Conservation (phyloP, 2,329 filamentous ascomycete genomes). For the Triangularia setosa region DNA sequence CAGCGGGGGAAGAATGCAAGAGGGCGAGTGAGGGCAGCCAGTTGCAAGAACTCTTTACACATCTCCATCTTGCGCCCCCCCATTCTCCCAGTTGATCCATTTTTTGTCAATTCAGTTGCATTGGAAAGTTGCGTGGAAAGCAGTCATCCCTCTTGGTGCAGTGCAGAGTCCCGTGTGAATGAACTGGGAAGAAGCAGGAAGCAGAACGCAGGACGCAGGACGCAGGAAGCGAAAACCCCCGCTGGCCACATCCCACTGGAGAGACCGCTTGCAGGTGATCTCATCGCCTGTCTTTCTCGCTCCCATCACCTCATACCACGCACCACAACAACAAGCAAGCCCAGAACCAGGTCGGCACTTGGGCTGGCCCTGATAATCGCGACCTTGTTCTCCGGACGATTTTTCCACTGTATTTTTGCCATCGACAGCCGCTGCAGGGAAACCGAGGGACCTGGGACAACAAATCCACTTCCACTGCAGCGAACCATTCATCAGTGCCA, state of each 20-base stretch:
- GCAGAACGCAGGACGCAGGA: not conserved
- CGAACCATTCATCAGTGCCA: no score
- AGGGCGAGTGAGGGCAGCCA: not conserved
- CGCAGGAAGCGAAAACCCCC: not conserved
- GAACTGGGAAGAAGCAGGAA: not conserved
- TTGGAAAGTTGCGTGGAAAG: not conserved
- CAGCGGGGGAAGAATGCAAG: not conserved
- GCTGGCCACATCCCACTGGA: not conserved
- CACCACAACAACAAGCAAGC: conserved; percentile 12
- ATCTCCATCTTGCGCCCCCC: not conserved
- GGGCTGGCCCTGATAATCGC: conserved; percentile 25
- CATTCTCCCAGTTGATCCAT: not conserved
- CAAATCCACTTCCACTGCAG: conserved; percentile 9
- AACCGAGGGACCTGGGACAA: conserved; percentile 16
- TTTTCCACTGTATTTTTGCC: conserved; percentile 10
- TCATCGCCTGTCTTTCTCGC: conserved; percentile 23
- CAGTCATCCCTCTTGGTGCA: not conserved
- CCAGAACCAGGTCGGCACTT: conserved; percentile 21
- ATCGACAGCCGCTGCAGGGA: conserved; percentile 3
- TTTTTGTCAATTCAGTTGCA: not conserved
- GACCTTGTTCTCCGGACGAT: conserved; percentile 12
- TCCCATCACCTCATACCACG: conserved; percentile 23
- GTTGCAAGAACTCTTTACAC: not conserved
- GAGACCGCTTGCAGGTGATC: conserved; percentile 23
- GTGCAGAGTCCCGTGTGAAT: not conserved